Base-by-base conservation (phyloP, 2,329 filamentous ascomycete species). In the Alternaria triticimaculans region DNA sequence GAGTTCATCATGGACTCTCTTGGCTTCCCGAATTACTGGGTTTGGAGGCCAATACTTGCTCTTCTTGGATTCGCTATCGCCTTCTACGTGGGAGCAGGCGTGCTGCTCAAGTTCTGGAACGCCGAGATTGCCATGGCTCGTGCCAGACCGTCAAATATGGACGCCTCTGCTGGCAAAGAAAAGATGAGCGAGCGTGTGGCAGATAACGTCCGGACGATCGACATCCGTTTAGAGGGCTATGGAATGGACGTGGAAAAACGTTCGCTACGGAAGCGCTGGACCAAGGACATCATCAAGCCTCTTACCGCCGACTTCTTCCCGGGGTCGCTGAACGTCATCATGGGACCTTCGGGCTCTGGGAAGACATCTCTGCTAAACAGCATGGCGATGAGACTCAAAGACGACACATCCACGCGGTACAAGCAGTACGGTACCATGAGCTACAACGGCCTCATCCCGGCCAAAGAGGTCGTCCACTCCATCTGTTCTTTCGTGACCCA, bases 401-500 rank as follows among this genome's bases (percentile, higher is more conserved):
- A 87, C 60, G 88, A 87, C 2, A 68, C 88, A 3, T 83, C 85
- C 2, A 92, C 89, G 0, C 85, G 84, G 59, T 94, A 94, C 71
- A 83, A 81, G 5, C 82, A 87, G 3, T 83, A 82, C 6, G 92
- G 92, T 0, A 85, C 83, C 49, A 86, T 94, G 76, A 85, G 86
- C 0, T 92, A 93, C 75, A 94, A 94, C 69, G 88, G 87, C 0
- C 87, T 90, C 1, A 80, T 86, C 2, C 91, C 91, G 0, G 91
- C 90, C 0, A 85, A 88, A 55, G 86, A 87, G 0, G 91, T 94
- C 4, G 85, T 94, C 33, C 85, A 89, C 28, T 92, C 90, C 0
- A 86, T 93, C 0, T 91, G 89, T 45, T 93, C 91, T 0, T 94
- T 92, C 65, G 91, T 94, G 7, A 92, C 90, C 21, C 92, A 94